phyloP scores from a whole-genome alignment of 2,329 filamentous ascomycete species.

The Scedosporium aurantiacum region DNA sequence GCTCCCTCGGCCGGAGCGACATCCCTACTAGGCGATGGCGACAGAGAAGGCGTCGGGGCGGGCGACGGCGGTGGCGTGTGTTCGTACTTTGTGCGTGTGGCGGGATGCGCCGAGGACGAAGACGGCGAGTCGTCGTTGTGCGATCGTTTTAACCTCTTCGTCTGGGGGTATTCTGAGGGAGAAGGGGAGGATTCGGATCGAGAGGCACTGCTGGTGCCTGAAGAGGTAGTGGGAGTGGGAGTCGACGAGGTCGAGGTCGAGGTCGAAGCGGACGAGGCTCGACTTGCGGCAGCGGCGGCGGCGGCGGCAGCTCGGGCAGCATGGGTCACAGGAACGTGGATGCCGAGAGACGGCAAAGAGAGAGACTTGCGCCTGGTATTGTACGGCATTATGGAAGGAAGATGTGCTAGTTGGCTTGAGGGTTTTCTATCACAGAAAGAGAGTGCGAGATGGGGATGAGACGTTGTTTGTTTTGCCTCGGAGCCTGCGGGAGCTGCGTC shows the following conservation, averaged over 20 bases:
- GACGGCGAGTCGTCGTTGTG: slow-evolving; percentile 42
- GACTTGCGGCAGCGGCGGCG: slow-evolving; percentile 25
- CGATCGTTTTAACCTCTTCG: slow-evolving; percentile 69
- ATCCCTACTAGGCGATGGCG: slow-evolving; percentile 10
- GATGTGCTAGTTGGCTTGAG: slow-evolving; percentile 7
- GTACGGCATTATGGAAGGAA: slow-evolving; percentile 59
- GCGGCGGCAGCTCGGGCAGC: slow-evolving; percentile 45
- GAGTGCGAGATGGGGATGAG: background rate
- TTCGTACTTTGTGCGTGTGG: slow-evolving; percentile 35
- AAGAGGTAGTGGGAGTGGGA: slow-evolving; percentile 18
- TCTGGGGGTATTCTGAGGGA: slow-evolving; percentile 25
- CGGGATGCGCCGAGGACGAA: slow-evolving; percentile 19
- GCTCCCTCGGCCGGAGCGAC: background rate
- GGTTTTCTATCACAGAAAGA: background rate
- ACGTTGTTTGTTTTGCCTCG: slow-evolving; percentile 6
- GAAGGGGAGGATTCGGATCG: slow-evolving; percentile 1
- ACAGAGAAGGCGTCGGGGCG: slow-evolving; percentile 10
- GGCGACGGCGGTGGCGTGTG: slow-evolving; percentile 54
- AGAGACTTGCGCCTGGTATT: slow-evolving; percentile 95
- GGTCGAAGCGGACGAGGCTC: slow-evolving; percentile 17
- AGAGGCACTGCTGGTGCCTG: slow-evolving; percentile 12
- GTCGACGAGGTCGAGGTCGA: slow-evolving; percentile 19
- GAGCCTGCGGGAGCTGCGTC: background rate
- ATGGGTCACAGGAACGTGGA: slow-evolving; percentile 65
- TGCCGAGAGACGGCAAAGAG: slow-evolving; percentile 84